Percentiles rank a stretch among this genome's conserved stretches.
Conservation (phyloP, 1,284 basidiomycete species). For the Ganoderma meredithae region DNA sequence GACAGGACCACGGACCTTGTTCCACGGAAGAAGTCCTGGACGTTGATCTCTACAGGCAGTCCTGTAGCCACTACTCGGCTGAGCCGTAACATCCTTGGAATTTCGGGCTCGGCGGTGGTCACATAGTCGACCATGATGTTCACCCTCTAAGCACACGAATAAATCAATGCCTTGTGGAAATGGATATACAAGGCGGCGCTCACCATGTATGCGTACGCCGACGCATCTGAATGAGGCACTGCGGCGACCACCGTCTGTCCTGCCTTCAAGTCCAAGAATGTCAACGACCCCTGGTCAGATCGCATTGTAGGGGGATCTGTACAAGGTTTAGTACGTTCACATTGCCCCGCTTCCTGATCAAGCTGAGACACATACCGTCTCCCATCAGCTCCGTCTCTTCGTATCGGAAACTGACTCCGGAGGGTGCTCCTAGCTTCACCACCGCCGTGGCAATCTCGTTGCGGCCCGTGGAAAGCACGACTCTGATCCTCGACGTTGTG, state of each 20-base stretch:
- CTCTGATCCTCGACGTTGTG: conserved; percentile 56
- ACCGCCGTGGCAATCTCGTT: conserved; percentile 63
- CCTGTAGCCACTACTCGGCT: conserved; percentile 64
- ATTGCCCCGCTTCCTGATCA: background rate
- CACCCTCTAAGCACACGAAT: conserved; percentile 59
- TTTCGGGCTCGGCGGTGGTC: conserved; percentile 58
- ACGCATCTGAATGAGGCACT: conserved; percentile 69
- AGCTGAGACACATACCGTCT: conserved; percentile 40
- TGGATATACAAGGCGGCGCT: conserved; percentile 12
- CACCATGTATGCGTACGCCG: conserved; percentile 64
- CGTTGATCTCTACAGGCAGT: conserved; percentile 83
- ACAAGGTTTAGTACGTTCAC: conserved; percentile 3
- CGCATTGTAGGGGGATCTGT: conserved; percentile 40
- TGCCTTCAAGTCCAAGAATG: conserved; percentile 54
- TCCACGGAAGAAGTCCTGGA: conserved; percentile 87
- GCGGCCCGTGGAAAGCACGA: conserved; percentile 69
- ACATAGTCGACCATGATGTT: conserved; percentile 66
- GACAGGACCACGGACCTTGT: conserved; percentile 38
- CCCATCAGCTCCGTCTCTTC: conserved; percentile 51
- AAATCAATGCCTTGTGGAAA: background rate
- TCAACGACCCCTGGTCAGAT: conserved; percentile 51
- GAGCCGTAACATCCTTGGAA: conserved; percentile 59
- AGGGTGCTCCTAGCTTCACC: conserved; percentile 60
- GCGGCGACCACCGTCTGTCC: conserved; percentile 55
- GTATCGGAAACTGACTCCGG: conserved; percentile 58